A percentile compares a stretch with the other conserved stretches of the same genome.
phyloP scores from a whole-genome alignment of 768 basidiomycete genomes.

The Scleroderma bovista region DNA sequence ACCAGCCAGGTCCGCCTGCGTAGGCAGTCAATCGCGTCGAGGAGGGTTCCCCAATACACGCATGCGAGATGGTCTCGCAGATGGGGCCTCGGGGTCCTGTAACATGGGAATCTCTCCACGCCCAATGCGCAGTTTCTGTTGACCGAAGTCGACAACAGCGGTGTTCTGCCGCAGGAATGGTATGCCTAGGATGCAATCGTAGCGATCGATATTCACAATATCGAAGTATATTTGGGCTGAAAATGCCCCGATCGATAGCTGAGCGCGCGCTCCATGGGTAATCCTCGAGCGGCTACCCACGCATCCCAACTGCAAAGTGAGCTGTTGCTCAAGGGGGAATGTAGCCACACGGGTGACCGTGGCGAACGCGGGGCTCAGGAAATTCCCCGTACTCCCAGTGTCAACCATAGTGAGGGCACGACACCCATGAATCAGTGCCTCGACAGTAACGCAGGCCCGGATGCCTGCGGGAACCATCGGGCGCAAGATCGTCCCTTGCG shows the following conservation, averaged over 20 bases:
- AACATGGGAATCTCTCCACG: too few species aligned
- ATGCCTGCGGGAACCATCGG: too few species aligned
- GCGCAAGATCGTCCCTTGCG: too few species aligned
- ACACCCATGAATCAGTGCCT: constrained; percentile 5
- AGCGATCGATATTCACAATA: constrained; percentile 32
- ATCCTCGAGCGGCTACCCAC: constrained; percentile 26
- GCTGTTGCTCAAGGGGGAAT: constrained; percentile 13
- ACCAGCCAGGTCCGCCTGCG: too few species aligned
- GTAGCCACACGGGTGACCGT: constrained; percentile 4
- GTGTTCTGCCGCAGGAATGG: constrained; percentile 21
- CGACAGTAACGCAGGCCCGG: neutral
- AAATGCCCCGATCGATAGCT: constrained; percentile 4
- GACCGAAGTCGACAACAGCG: constrained; percentile 3
- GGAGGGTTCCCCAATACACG: too few species aligned
- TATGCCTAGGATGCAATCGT: constrained; percentile 33
- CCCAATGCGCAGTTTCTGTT: neutral
- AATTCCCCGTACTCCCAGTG: constrained; percentile 18
- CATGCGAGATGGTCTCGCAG: too few species aligned
- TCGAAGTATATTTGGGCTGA: constrained; percentile 21
- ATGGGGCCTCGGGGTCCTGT: too few species aligned
- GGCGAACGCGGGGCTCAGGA: constrained; percentile 17
- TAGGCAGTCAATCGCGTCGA: too few species aligned
- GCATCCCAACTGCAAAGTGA: constrained; percentile 28
- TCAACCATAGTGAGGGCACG: constrained; percentile 18
- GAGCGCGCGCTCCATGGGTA: constrained; percentile 18